A percentile compares a stretch with the other conserved stretches of the same genome.
Evolutionary conservation across 2,329 filamentous ascomycete genomes (phyloP).

Genomic region (Phaeosphaeriaceae sp.): DNA sequence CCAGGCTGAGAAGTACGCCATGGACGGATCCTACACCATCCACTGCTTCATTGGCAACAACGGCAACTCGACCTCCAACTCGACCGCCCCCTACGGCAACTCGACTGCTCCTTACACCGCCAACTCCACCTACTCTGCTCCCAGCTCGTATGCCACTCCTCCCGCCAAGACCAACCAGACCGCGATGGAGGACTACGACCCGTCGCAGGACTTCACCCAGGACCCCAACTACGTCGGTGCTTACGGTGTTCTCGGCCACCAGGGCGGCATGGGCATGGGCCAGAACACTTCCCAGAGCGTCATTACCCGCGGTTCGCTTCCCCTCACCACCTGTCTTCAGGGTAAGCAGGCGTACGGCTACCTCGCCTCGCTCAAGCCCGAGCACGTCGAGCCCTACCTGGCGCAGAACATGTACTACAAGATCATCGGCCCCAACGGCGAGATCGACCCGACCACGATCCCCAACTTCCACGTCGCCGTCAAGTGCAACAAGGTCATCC

Average conservation of each 20-base stretch:
- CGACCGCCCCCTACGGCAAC: conserved; percentile 27
- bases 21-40: conserved; percentile 46
- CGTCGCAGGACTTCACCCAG: conserved; percentile 36
- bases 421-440: conserved; percentile 40
- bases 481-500: conserved; percentile 38
- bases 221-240: conserved; percentile 43
- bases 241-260: conserved; percentile 41
- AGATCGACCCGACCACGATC: conserved; percentile 36
- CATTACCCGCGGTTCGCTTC: conserved; percentile 42
- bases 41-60: conserved; percentile 46
- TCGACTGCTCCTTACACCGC: conserved; percentile 15
- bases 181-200: conserved; percentile 32
- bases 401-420: conserved; percentile 45
- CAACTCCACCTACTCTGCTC: conserved; percentile 16
- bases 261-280: conserved; percentile 16
- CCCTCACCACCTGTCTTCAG: conserved; percentile 45
- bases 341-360: conserved; percentile 40
- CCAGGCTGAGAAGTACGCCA: conserved; percentile 42
- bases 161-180: conserved; percentile 27
- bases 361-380: conserved; percentile 40
- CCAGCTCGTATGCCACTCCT: conserved; percentile 23
- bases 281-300: conserved; percentile 34
- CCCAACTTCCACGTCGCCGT: conserved; percentile 45
- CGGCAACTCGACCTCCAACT: conserved; percentile 35
- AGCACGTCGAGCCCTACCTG: conserved; percentile 45